Base-by-base conservation (phyloP, 371 early-diverging fungal species). In the Sanchytrium tribonematis region DNA sequence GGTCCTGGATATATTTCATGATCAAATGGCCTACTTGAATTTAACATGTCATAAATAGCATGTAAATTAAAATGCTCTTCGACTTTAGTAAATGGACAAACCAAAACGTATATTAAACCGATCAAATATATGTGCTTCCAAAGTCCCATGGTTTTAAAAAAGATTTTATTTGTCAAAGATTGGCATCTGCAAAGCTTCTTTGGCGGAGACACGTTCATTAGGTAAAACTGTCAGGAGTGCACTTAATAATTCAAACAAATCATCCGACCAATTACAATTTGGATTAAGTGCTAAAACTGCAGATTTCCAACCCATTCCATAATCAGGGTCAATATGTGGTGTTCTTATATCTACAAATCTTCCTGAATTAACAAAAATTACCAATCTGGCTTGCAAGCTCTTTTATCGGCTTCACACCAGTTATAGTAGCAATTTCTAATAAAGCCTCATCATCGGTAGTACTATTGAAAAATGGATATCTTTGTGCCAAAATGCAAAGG, bases 1-100 rank as follows among this genome's bases (percentile, higher is more conserved):
- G 88, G 93, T 12, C 96, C 96, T 0, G 94, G 93, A 73, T 89
- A 93, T 68, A 79, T 80, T 29, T 86, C 70, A 75, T 90, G 91
- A 74, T 90, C 91, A 73, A 79, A 91, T 48, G 22, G 5, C 22
- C 5, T 48, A 48, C 48, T 48, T 5, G 12, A 5, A 68, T 72
- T 29, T 68, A 91, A 70, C 30, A 94, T 78, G 76, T 96, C 94
- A 74, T 92, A 89, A 1, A 82, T 82, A 0, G 94, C 93, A 75
- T 96, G 96, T 66, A 89, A 69, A 73, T 88, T 88, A 78, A 96
- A 96, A 72, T 88, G 88, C 74, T 96, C 96, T 76, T 96, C 94
- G 30, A 96, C 94, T 77, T 95, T 93, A 67, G 90, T 89, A 75
- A 78, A 93, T 0, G 93, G 94, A 30, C 68, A 17, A 28, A 67